phyloP scores from a whole-genome alignment of 106 monocot genomes.

The Amphibolis antarctica region DNA sequence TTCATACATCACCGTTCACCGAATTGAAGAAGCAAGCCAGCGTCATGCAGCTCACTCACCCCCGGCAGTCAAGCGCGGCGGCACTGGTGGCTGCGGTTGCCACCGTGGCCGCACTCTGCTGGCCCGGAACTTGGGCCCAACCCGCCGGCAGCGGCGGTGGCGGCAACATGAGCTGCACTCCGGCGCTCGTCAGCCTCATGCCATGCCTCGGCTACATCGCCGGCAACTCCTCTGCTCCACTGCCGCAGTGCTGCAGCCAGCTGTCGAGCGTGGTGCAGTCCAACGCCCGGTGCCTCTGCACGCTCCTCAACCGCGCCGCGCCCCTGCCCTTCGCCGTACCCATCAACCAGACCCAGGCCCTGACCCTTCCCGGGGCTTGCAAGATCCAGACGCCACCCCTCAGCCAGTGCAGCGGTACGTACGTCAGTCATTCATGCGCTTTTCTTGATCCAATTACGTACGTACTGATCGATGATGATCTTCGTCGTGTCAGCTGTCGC shows the following conservation, averaged over 20 bases:
- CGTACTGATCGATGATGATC: too few species aligned
- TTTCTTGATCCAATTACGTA: too few species aligned
- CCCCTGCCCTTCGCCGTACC: slow-evolving; percentile 1
- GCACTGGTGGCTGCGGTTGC: neutral
- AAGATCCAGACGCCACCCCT: slow-evolving; percentile 9
- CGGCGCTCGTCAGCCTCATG: slow-evolving; percentile 15
- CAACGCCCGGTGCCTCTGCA: slow-evolving; percentile 22
- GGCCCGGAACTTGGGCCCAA: too few species aligned
- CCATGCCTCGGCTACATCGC: slow-evolving; percentile 18
- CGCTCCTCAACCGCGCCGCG: slow-evolving; percentile 7
- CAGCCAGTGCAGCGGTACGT: slow-evolving; percentile 10
- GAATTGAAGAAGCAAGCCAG: too few species aligned
- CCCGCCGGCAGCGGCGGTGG: too few species aligned
- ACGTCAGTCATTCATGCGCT: too few species aligned
- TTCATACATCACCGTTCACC: too few species aligned
- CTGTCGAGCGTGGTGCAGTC: slow-evolving; percentile 15
- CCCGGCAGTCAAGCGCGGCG: neutral
- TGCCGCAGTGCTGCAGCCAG: slow-evolving; percentile 13
- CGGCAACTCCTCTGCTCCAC: slow-evolving; percentile 9
- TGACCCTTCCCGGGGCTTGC: slow-evolving; percentile 8
- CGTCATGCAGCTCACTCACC: neutral
- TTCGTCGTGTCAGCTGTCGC: too few species aligned
- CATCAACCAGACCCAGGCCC: slow-evolving; percentile 14
- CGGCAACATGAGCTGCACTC: slow-evolving; percentile 11
- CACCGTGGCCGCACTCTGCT: neutral